phyloP scores from a whole-genome alignment of 2,329 filamentous ascomycete species.

The Mycogone perniciosa region DNA sequence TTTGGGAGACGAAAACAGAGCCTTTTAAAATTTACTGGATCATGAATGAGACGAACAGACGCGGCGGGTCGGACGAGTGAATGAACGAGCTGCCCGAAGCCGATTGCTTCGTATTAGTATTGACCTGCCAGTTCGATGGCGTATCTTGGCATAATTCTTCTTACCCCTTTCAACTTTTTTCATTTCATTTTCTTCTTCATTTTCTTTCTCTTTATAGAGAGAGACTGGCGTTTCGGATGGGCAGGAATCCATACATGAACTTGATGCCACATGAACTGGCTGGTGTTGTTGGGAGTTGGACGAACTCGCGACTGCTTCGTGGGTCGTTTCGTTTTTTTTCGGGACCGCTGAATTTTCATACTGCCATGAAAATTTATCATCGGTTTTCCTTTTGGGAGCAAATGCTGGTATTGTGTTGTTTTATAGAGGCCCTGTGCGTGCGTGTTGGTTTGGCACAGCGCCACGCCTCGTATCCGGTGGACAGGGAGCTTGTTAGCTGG shows the following conservation, averaged over 20 bases:
- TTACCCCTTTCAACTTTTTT: not conserved
- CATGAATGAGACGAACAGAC: no score
- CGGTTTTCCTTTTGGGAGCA: not conserved
- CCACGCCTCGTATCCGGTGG: not conserved
- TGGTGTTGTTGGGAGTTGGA: not conserved
- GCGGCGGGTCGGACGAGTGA: no score
- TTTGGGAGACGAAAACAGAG: no score
- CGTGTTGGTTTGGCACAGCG: constrained; percentile 4
- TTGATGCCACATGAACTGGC: not conserved
- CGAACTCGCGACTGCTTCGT: not conserved
- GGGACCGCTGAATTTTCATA: no score
- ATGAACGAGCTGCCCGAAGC: no score
- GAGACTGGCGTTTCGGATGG: constrained; percentile 9
- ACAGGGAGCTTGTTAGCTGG: no score
- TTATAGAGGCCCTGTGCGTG: no score
- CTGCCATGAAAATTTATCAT: no score
- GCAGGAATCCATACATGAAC: not conserved
- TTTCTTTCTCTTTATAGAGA: not conserved
- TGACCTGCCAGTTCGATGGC: no score
- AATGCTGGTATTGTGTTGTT: not conserved
- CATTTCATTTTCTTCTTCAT: not conserved
- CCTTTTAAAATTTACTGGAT: no score
- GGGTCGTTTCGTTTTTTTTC: not conserved
- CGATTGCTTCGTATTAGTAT: no score
- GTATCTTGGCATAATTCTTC: not conserved